phyloP scores from a whole-genome alignment of 2,329 filamentous ascomycete species.

The Zasmidium angulare region DNA sequence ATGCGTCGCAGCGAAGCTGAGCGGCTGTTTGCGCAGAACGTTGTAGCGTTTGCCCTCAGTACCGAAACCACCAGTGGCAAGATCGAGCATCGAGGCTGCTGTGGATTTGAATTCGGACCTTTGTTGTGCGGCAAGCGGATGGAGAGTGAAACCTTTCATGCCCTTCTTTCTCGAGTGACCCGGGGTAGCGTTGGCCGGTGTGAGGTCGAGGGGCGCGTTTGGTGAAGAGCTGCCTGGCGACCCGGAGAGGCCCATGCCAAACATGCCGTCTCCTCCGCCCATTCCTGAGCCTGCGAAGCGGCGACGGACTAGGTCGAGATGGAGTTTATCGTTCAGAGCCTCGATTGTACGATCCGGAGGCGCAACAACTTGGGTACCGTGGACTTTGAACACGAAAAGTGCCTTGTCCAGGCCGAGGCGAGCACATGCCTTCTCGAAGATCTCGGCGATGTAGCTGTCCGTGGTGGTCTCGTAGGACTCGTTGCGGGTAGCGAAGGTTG shows the following conservation, averaged over 20 bases:
- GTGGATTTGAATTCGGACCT: conserved; percentile 23
- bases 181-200: conserved; percentile 37
- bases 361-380: conserved; percentile 71
- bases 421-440: conserved; percentile 74
- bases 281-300: conserved; percentile 62
- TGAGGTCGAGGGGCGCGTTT: conserved; percentile 62
- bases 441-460: conserved; percentile 79
- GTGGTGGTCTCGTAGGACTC: conserved; percentile 71
- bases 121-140: conserved; percentile 63
- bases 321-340: conserved; percentile 71
- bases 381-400: conserved; percentile 75
- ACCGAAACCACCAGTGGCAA: conserved; percentile 21
- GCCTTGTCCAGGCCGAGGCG: conserved; percentile 77
- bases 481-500: conserved; percentile 67
- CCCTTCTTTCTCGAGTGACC: conserved; percentile 35
- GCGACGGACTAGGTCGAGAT: conserved; percentile 72
- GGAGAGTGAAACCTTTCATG: conserved; percentile 37
- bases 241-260: conserved; percentile 65
- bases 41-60: conserved; percentile 63
- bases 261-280: conserved; percentile 49
- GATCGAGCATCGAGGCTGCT: conserved; percentile 44
- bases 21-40: conserved; percentile 78
- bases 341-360: conserved; percentile 76
- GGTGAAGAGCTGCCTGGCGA: conserved; percentile 71
- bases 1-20: conserved; percentile 74